Evolutionary conservation across 345 rosid genomes (phyloP).

Genomic region (Aegle marmelos): DNA sequence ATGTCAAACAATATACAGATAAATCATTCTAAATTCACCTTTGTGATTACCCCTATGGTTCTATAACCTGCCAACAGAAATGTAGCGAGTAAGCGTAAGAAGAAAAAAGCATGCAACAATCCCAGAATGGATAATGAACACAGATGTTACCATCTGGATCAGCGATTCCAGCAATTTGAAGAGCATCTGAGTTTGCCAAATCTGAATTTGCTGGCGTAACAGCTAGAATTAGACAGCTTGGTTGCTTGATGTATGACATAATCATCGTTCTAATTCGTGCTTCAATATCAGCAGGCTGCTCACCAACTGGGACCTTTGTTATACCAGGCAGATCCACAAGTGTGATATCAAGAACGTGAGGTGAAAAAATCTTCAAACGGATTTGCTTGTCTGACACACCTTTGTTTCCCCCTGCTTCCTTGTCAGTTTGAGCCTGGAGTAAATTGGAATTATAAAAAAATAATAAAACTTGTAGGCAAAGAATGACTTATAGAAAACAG

Average conservation of each 20-base stretch:
- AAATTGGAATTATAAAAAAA: background rate
- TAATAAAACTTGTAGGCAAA: background rate
- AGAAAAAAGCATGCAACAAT: slow-evolving; percentile 2
- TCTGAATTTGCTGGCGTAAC: slow-evolving; percentile 93
- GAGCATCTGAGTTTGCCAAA: slow-evolving; percentile 93
- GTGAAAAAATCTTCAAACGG: slow-evolving; percentile 82
- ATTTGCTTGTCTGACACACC: slow-evolving; percentile 92
- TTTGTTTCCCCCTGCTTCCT: slow-evolving; percentile 85
- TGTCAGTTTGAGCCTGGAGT: slow-evolving; percentile 76
- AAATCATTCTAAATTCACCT: slow-evolving; percentile 43
- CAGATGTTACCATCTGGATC: slow-evolving; percentile 80
- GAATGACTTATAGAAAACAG: background rate
- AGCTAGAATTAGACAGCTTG: slow-evolving; percentile 82
- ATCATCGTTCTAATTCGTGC: slow-evolving; percentile 96
- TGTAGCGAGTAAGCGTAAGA: slow-evolving; percentile 8
- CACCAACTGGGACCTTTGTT: slow-evolving; percentile 95
- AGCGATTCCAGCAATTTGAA: slow-evolving; percentile 88
- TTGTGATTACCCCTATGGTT: slow-evolving; percentile 89
- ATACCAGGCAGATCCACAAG: slow-evolving; percentile 97
- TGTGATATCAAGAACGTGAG: slow-evolving; percentile 88
- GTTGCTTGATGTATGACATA: slow-evolving; percentile 83
- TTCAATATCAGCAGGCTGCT: slow-evolving; percentile 93
- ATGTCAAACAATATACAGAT: background rate
- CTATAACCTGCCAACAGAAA: slow-evolving; percentile 53
- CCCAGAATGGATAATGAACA: background rate